phyloP scores from a whole-genome alignment of 345 rosid species.

The Zanthoxylum bungeanum region DNA sequence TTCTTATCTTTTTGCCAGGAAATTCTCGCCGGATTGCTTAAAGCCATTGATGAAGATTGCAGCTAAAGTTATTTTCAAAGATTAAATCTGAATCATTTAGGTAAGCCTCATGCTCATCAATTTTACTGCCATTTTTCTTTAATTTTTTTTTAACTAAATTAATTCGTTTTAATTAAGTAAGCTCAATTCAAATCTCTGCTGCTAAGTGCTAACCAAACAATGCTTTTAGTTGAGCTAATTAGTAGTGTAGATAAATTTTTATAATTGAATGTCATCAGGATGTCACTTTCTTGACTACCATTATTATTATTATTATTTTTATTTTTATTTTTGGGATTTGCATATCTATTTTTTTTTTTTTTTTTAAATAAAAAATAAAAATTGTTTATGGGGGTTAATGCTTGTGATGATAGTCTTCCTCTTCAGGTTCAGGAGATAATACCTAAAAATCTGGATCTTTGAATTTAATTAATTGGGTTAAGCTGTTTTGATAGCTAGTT shows the following conservation, averaged over 20 bases:
- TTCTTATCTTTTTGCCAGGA: slow-evolving; percentile 68
- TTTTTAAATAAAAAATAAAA: background rate
- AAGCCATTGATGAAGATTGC: slow-evolving; percentile 66
- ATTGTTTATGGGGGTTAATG: background rate
- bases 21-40: slow-evolving; percentile 69
- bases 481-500: background rate
- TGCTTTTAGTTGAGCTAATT: background rate
- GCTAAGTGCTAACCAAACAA: too few species aligned
- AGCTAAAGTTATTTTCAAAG: slow-evolving; percentile 56
- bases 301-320: too few species aligned
- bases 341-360: too few species aligned
- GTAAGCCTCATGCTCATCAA: slow-evolving; percentile 35
- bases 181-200: too few species aligned
- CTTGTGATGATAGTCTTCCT: too few species aligned
- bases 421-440: background rate
- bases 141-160: background rate
- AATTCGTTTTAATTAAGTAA: background rate
- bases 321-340: too few species aligned
- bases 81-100: slow-evolving; percentile 29
- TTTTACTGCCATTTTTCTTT: background rate
- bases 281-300: background rate
- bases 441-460: background rate
- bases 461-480: background rate
- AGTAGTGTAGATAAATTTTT: background rate
- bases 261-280: background rate